These are phyloP conservation scores for Casuarina equisetifolia DNA, from an alignment of 306 rosid species.

Conservation along the genomic window DNA sequence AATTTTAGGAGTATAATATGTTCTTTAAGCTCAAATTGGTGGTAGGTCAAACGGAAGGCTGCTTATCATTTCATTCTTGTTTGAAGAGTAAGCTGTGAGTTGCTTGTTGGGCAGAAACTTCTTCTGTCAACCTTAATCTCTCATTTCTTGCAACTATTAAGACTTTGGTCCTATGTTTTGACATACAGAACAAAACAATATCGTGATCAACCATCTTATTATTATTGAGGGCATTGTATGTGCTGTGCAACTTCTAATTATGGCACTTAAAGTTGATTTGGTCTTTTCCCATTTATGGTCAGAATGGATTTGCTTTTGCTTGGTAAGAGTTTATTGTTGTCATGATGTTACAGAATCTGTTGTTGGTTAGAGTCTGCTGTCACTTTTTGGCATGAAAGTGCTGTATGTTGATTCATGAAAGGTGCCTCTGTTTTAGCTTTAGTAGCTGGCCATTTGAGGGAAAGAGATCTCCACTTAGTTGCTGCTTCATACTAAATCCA, in stretches of 20 bases:
- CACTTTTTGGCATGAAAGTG: neutral
- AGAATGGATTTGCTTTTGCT: constrained; percentile 18
- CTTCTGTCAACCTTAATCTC: neutral
- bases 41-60: neutral
- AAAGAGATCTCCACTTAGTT: neutral
- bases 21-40: neutral
- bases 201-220: neutral
- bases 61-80: neutral
- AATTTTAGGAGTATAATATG: neutral
- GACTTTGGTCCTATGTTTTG: neutral
- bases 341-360: neutral
- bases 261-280: neutral
- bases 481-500: neutral
- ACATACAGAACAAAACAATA: neutral
- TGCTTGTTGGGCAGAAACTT: neutral
- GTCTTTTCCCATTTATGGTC: neutral
- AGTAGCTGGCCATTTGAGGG: neutral
- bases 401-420: neutral
- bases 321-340: neutral
- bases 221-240: constrained; percentile 8
- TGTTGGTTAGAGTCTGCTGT: neutral
- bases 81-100: neutral
- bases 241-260: neutral
- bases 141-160: neutral
- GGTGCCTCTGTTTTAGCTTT: neutral